Evolutionary conservation across 192 early-diverging fungal genomes (phyloP), one percentile per base, ranked within the genome.

Genomic region (Chytriomyces hyalinus): DNA sequence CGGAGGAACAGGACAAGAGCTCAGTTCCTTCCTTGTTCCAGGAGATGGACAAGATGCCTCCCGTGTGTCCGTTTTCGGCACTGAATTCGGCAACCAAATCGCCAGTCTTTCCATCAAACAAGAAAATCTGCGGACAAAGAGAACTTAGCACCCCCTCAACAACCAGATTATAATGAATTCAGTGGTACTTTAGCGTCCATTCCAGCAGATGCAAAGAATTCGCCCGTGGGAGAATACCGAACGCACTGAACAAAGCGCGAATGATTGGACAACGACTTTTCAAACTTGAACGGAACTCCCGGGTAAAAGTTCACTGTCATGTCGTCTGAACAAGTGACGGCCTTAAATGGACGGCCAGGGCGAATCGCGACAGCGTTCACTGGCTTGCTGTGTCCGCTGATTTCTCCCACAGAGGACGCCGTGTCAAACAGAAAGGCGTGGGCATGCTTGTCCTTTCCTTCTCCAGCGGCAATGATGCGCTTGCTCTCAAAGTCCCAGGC

Each of bases 401-500:
- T 93, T 76, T 94, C 92, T 57, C 97, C 97, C 45, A 92, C 91
- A 6, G 95, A 94, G 22, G 95, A 95, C 26, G 93, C 92, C 9
- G 92, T 83, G 83, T 98, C 97, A 51, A 70, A 70, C 49, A 51
- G 22, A 36, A 78, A 53, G 24, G 63, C 46, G n/a, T 67, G 47
- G 50, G 51, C 75, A 66, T 87, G 92, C 87, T 84, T 85, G 77
- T 94, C 94, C 80, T 90, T 94, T 65, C 97, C 97, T 61, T 96
- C 93, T 62, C 97, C 97, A 4, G 97, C 97, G 24, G 93, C 97
- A 81, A 99, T 91, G n/a, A 99, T 82, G 28, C 97, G 90, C 85
- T 99, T 94, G 86, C 93, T 95, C 73, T 99, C 97, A 62, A 85
- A 85, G 87, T 97, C 96, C 97, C 97, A 99, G 6, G 92, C 91